Conservation (phyloP, 2,329 filamentous ascomycete genomes). For the Paecilomyces niveus region DNA sequence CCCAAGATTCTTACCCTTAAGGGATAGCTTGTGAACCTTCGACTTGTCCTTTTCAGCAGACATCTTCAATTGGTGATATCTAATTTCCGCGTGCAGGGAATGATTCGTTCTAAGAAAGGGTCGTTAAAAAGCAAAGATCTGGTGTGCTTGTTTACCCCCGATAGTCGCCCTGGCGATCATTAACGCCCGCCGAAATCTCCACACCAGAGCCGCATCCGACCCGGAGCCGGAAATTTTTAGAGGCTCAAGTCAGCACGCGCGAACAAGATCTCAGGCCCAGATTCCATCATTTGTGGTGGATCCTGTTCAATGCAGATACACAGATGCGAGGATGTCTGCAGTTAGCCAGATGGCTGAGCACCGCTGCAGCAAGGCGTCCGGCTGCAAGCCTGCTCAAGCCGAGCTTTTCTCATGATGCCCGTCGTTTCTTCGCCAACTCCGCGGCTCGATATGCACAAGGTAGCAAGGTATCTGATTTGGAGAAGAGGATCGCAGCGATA, state of each 20-base stretch:
- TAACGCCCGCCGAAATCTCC: slow-evolving; percentile 16
- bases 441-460: slow-evolving; percentile 14
- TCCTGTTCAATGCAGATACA: slow-evolving; percentile 22
- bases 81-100: not conserved
- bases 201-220: slow-evolving; percentile 17
- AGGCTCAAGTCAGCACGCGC: not conserved
- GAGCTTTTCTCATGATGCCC: slow-evolving; percentile 15
- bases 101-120: not conserved
- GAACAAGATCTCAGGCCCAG: not conserved
- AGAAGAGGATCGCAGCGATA: slow-evolving; percentile 48
- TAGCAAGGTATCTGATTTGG: slow-evolving; percentile 43
- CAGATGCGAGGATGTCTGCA: slow-evolving; percentile 43
- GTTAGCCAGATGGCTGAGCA: slow-evolving; percentile 40
- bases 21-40: slow-evolving; percentile 88
- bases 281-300: not conserved
- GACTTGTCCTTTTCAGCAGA: slow-evolving; percentile 58
- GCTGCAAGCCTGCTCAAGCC: slow-evolving; percentile 22
- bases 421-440: slow-evolving; percentile 26
- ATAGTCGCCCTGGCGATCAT: slow-evolving; percentile 31
- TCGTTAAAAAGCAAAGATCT: slow-evolving; percentile 1
- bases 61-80: slow-evolving; percentile 20
- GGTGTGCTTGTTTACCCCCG: slow-evolving; percentile 27
- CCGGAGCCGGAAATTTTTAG: slow-evolving; percentile 3
- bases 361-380: slow-evolving; percentile 25
- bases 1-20: slow-evolving; percentile 27